A percentile compares a stretch with the other conserved stretches of the same genome.
Conservation (phyloP, 768 basidiomycete genomes). For the Hirschioporus abietinus region DNA sequence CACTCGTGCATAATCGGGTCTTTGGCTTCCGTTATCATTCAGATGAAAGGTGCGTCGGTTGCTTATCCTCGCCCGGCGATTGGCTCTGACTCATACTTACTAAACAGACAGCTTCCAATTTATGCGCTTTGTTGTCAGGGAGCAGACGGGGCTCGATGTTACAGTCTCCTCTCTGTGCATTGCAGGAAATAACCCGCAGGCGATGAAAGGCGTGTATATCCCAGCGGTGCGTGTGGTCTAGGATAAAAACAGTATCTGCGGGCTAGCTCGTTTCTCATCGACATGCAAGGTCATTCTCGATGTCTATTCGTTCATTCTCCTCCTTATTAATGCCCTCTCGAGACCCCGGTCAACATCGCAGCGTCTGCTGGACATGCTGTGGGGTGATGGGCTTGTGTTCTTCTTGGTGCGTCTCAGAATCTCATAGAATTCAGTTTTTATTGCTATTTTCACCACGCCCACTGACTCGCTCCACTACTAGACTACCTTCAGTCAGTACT, state of each 20-base stretch:
- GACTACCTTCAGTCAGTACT: not conserved
- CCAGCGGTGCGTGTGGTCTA: not conserved
- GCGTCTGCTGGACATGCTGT: not conserved
- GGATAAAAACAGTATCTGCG: too few relatives aligned
- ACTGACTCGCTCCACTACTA: too few relatives aligned
- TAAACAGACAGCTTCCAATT: too few relatives aligned
- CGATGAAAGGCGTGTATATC: not conserved
- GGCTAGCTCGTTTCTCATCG: too few relatives aligned
- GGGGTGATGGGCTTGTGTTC: not conserved
- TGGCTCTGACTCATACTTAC: too few relatives aligned
- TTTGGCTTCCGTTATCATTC: not conserved
- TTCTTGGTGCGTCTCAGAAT: not conserved
- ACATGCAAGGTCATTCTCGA: not conserved
- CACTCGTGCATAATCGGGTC: not conserved
- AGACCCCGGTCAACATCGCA: not conserved
- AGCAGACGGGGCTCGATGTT: too few relatives aligned
- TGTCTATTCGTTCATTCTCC: not conserved
- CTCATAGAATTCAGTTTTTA: too few relatives aligned
- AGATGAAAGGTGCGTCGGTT: not conserved
- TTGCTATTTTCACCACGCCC: too few relatives aligned
- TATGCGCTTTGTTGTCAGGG: too few relatives aligned
- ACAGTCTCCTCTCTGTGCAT: too few relatives aligned
- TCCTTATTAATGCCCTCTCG: not conserved
- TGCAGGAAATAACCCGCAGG: not conserved
- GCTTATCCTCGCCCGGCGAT: too few relatives aligned